These are phyloP conservation scores for Magnusiomyces tetraspermus DNA, from an alignment of 1,139 yeast species.

Conservation along the genomic window DNA sequence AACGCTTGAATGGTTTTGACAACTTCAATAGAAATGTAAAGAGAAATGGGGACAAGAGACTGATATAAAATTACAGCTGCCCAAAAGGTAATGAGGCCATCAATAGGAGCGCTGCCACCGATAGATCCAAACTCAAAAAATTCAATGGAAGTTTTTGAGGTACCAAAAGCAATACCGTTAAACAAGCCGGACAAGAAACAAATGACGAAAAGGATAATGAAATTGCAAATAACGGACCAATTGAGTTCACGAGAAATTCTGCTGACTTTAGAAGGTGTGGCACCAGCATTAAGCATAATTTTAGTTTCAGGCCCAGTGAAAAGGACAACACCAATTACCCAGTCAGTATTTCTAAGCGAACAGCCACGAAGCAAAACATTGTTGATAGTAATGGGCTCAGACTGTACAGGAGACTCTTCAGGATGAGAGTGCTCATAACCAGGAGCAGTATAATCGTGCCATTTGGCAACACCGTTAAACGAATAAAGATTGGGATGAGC, in stretches of 20 bases:
- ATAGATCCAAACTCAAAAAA: constrained; percentile 64
- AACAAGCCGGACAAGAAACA: constrained; percentile 77
- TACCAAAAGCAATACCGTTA: constrained; percentile 60
- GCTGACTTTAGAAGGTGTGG: constrained; percentile 82
- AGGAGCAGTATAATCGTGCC: constrained; percentile 30
- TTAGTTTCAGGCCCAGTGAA: constrained; percentile 90
- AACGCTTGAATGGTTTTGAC: constrained; percentile 91
- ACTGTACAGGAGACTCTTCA: constrained; percentile 6
- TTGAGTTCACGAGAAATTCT: constrained; percentile 78
- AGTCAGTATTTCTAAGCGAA: constrained; percentile 71
- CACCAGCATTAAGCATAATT: constrained; percentile 87
- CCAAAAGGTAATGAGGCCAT: constrained; percentile 78
- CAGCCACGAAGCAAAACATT: constrained; percentile 84
- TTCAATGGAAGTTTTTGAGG: constrained; percentile 45
- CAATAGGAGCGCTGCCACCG: constrained; percentile 58
- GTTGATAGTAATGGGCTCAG: constrained; percentile 62
- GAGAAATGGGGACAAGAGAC: constrained; percentile 86
- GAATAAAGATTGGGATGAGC: constrained; percentile 76
- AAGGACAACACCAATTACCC: constrained; percentile 84
- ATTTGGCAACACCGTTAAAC: constrained; percentile 70
- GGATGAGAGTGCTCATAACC: constrained; percentile 7
- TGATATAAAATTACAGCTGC: constrained; percentile 86
- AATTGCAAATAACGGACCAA: constrained; percentile 70
- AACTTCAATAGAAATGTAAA: constrained; percentile 89
- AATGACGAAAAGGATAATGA: constrained; percentile 58